phyloP scores from a whole-genome alignment of 208 protist genomes.

The Cochliopodium minus region DNA sequence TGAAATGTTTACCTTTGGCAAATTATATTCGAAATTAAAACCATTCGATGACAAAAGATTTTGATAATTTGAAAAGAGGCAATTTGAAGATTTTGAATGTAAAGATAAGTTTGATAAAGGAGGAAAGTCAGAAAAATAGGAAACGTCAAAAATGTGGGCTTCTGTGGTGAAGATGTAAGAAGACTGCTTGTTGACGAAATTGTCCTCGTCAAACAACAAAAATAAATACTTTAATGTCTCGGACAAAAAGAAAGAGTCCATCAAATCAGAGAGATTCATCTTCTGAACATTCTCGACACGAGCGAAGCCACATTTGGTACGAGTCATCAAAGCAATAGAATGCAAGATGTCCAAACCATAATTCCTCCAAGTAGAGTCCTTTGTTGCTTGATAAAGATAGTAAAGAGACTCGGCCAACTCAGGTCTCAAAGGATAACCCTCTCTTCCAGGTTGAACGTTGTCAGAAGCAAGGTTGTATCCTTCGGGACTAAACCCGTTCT shows the following conservation, averaged over 20 bases:
- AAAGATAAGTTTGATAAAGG: too few relatives aligned
- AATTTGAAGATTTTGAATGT: too few relatives aligned
- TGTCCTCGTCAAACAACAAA: conserved; percentile 57
- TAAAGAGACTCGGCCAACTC: conserved; percentile 40
- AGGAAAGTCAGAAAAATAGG: too few relatives aligned
- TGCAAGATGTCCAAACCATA: conserved; percentile 45
- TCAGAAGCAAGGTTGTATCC: background rate
- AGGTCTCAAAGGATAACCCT: conserved; percentile 41
- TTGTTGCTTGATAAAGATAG: conserved; percentile 32
- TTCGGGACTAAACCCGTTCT: conserved; percentile 52
- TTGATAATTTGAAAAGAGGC: too few relatives aligned
- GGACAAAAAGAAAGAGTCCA: conserved; percentile 73
- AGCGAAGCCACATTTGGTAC: conserved; percentile 38
- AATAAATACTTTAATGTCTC: conserved; percentile 89
- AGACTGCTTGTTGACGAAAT: conserved; percentile 13
- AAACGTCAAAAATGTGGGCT: too few relatives aligned
- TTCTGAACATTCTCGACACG: conserved; percentile 21
- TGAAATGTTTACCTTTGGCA: too few relatives aligned
- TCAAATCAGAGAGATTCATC: conserved; percentile 39
- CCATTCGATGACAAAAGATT: too few relatives aligned
- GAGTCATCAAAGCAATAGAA: conserved; percentile 31
- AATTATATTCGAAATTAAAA: too few relatives aligned
- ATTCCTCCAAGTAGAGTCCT: conserved; percentile 34
- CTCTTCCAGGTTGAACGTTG: background rate
- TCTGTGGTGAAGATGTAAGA: conserved; percentile 19